Conservation (phyloP, 805 yeast genomes). For the Pichia paraexigua region DNA sequence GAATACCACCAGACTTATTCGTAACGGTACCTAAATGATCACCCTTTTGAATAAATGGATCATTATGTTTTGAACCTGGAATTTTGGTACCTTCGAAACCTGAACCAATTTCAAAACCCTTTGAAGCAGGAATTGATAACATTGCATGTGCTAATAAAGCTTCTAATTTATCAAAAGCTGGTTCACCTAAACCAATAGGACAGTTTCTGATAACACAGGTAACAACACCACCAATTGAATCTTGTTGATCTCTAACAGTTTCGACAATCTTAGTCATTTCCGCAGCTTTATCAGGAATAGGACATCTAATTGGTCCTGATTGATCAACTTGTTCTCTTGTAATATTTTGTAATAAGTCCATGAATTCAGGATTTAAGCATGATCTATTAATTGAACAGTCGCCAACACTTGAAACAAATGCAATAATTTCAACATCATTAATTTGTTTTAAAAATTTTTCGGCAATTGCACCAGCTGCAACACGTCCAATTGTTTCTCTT, state of each 20-base stretch:
- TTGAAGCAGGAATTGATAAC: slow-evolving; percentile 96
- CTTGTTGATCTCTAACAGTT: slow-evolving; percentile 74
- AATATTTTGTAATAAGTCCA: slow-evolving; percentile 58
- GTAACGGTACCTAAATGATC: slow-evolving; percentile 76
- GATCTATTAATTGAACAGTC: slow-evolving; percentile 67
- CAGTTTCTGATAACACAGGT: slow-evolving; percentile 93
- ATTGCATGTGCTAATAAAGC: slow-evolving; percentile 95
- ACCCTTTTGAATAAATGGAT: slow-evolving; percentile 59
- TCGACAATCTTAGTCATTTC: slow-evolving; percentile 84
- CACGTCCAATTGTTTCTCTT: slow-evolving; percentile 97
- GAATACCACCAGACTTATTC: slow-evolving; percentile 93
- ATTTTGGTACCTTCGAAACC: slow-evolving; percentile 86
- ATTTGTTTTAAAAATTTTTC: slow-evolving; percentile 78
- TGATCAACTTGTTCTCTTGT: slow-evolving; percentile 86
- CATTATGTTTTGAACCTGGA: slow-evolving; percentile 93
- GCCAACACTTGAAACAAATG: slow-evolving; percentile 94
- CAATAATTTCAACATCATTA: slow-evolving; percentile 86
- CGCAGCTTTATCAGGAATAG: slow-evolving; percentile 62
- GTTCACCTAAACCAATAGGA: slow-evolving; percentile 97
- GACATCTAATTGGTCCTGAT: slow-evolving; percentile 90
- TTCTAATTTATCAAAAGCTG: slow-evolving; percentile 93
- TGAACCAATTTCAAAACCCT: slow-evolving; percentile 96
- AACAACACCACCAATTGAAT: slow-evolving; percentile 96
- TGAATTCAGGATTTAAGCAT: slow-evolving; percentile 56
- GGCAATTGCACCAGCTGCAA: slow-evolving; percentile 98